Base-by-base conservation (phyloP, 305 asterid species). In the Fraxinus baroniana region DNA sequence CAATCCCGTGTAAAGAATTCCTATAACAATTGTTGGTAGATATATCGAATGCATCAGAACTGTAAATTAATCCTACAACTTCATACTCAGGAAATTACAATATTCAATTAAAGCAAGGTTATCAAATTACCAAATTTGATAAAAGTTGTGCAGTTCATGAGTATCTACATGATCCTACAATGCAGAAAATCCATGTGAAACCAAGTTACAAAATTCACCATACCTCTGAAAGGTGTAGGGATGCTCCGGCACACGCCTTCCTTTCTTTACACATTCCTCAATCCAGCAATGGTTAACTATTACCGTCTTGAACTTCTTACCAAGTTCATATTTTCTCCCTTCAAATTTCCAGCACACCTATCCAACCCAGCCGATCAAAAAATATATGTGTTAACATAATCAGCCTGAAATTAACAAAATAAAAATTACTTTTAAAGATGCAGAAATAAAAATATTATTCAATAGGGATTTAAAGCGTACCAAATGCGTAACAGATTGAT, bases 311-410 rank as follows among this genome's bases (percentile, higher is more conserved):
- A 90, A 82, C 85, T 86, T 88, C 85, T 80, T 91, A 0, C 97
- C 98, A 24, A 94, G 81, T 81, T 91, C 92, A 57, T 91, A 94
- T 81, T 96, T 96, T 81, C 82, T 91, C 74, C 99, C 99, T 78
- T 93, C 94, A 84, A 88, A 91, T 87, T 87, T 91, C 97, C 96
- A 86, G 81, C 99, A 97, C 77, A 94, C 95, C 99, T 97, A 83
- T 39, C 36, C 82, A 80, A 83, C 41, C 33, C 49, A 87, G 86
- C 33, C 79, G 77, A 81, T 76, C 76, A 83, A 80, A 74, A 44
- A 78, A n/a, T 74, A 78, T 74, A 78, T 44, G 30, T 26, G 75
- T 30, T 30, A 68, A 30, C 55, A 24, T 55, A 73, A 75, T 13
- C 36, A 39, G 17, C 70, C 2, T 7, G 24, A 39, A 66, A 57